Evolutionary conservation across 1,139 yeast genomes (phyloP), one percentile per base, ranked within the genome.

Genomic region (Candida gigantensis): DNA sequence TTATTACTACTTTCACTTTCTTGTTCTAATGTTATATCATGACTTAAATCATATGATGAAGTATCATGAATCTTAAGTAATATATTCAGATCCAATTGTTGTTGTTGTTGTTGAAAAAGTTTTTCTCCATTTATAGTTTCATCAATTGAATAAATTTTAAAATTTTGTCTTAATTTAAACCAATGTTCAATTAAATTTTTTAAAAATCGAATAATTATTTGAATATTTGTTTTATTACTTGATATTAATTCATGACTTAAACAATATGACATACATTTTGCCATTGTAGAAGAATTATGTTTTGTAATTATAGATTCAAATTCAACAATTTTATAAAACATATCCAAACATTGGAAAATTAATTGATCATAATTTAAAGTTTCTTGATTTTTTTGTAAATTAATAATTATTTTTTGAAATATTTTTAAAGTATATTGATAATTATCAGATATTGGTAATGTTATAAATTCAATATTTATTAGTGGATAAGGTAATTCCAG

Each of bases 241-340:
- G 65, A 71, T 3, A 74, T 55, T 31, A 68, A 58, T 49, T 76
- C 78, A 41, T 77, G 79, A 40, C 81, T 74, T 25, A 80, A 47
- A 19, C 80, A 68, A 33, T 77, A 73, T 6, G 77, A 60, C 29
- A 79, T 52, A 19, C 77, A 59, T 50, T 70, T 77, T 24, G 81
- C 61, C 25, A 80, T 49, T 1, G 78, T 60, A 16, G 55, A 56
- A 6, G 72, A 47, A 6, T 67, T 69, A 46, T 79, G 82, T 40
- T 64, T 68, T 2, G 84, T 77, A 0, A 45, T 40, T 2, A 53
- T 50, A 3, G 51, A n/a, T n/a, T n/a, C 30, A 34, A 60, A 55
- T 6, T 50, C 42, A 10, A 73, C 44, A 14, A 76, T 54, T 7
- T 60, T 55, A 13, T 57, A 42, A 39, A 74, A 64, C 18, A 76